Conservation (phyloP, 306 rosid genomes). For the Malus domestica region DNA sequence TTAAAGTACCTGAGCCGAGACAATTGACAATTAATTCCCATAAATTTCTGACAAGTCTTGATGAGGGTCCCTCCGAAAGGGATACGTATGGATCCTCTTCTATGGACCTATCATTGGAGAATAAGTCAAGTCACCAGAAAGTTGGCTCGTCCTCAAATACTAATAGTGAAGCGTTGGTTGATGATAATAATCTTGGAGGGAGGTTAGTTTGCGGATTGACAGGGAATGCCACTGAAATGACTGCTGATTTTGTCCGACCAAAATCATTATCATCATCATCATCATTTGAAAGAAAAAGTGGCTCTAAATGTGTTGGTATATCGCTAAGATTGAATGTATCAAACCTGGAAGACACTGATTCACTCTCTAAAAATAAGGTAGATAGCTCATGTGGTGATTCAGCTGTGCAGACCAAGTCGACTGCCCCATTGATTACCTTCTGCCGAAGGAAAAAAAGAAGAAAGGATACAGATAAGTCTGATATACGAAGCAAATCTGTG, state of each 20-base stretch:
- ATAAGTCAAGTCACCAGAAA: conserved; percentile 9
- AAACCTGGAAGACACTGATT: conserved; percentile 23
- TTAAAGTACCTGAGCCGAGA: no score
- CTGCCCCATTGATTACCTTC: conserved; percentile 38
- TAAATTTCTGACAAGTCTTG: conserved; percentile 3
- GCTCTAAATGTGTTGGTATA: conserved; percentile 14
- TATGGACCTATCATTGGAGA: conserved; percentile 18
- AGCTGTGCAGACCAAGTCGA: conserved; percentile 5
- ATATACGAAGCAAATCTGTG: conserved; percentile 12
- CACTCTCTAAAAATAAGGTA: conserved; percentile 19
- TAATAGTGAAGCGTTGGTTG: conserved; percentile 13
- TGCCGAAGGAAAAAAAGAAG: conserved; percentile 39
- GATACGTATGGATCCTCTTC: conserved; percentile 15
- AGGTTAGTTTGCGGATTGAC: conserved; percentile 11
- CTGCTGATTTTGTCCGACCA: conserved; percentile 10
- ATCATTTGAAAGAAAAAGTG: conserved; percentile 16
- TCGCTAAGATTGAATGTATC: conserved; percentile 20
- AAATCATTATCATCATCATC: conserved; percentile 15
- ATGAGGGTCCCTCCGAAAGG: conserved; percentile 21
- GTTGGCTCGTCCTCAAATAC: conserved; percentile 6
- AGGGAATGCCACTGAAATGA: conserved; percentile 19
- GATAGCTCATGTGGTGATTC: conserved; percentile 11
- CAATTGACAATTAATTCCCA: no score
- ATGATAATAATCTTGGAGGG: conserved; percentile 10
- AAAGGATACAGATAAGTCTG: conserved; percentile 25